Conservation (phyloP, 2,329 filamentous ascomycete species). For the Sphaerostilbella broomeana region DNA sequence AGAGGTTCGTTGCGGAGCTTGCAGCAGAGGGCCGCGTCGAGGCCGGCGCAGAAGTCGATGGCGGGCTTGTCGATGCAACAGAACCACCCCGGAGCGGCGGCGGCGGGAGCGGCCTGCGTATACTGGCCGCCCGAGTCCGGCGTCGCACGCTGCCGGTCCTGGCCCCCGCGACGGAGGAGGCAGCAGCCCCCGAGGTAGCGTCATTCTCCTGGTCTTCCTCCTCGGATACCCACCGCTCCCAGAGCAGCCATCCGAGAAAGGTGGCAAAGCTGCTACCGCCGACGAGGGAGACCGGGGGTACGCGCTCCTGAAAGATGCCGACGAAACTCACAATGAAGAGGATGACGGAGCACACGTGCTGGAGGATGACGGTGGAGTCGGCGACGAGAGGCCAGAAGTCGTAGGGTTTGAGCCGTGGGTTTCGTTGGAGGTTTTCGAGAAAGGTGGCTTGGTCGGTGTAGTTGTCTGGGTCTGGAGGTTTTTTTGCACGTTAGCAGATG, state of each 20-base stretch:
- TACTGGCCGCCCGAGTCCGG: constrained; percentile 30
- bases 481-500: constrained; percentile 8
- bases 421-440: constrained; percentile 89
- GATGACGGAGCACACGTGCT: constrained; percentile 90
- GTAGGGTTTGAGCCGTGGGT: constrained; percentile 87
- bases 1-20: constrained; percentile 43
- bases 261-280: constrained; percentile 78
- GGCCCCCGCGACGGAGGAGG: constrained; percentile 21
- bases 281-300: constrained; percentile 86
- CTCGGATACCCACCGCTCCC: constrained; percentile 83
- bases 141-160: constrained; percentile 30
- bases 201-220: constrained; percentile 49
- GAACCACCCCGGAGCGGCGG: constrained; percentile 24
- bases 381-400: constrained; percentile 97
- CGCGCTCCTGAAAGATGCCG: constrained; percentile 76
- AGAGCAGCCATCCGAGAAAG: constrained; percentile 80
- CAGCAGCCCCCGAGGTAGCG: constrained; percentile 29
- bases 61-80: constrained; percentile 17
- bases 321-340: constrained; percentile 94
- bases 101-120: constrained; percentile 29
- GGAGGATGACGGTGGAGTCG: constrained; percentile 92
- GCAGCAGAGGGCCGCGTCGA: constrained; percentile 30
- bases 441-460: constrained; percentile 97
- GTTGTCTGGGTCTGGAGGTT: constrained; percentile 76
- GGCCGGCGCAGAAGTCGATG: constrained; percentile 21